Conservation (phyloP, 257 asterid species). For the Nyctanthes arbortristis region DNA sequence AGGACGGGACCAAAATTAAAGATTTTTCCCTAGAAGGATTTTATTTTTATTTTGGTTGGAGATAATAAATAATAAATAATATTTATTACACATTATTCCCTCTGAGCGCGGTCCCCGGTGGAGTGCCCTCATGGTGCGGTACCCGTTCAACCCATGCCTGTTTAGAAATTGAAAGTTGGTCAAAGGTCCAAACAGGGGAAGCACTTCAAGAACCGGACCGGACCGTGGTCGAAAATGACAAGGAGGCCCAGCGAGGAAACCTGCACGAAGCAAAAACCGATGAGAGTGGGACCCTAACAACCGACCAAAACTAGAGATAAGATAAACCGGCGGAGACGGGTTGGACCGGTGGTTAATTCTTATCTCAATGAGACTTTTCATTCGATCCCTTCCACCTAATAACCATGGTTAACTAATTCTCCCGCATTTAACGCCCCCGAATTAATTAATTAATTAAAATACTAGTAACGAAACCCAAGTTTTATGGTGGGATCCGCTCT, state of each 20-base stretch:
- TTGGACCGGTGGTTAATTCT: background rate
- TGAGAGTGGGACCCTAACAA: background rate
- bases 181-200: too few relatives aligned
- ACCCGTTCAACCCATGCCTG: too few relatives aligned
- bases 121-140: too few relatives aligned
- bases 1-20: too few relatives aligned
- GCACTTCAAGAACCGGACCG: too few relatives aligned
- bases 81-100: too few relatives aligned
- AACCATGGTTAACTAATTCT: constrained; percentile 8
- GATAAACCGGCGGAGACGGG: background rate
- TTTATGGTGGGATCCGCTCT: background rate
- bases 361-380: background rate
- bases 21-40: too few relatives aligned
- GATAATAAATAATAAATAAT: too few relatives aligned
- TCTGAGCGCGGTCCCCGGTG: too few relatives aligned
- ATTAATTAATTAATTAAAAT: too few relatives aligned
- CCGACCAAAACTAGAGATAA: background rate
- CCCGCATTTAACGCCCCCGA: background rate
- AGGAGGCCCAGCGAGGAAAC: background rate
- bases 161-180: too few relatives aligned
- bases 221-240: background rate
- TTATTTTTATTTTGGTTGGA: too few relatives aligned
- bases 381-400: background rate
- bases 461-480: background rate
- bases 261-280: background rate